These are phyloP conservation scores for Castanopsis chinensis DNA, from an alignment of 306 rosid genomes.

Conservation along the genomic window DNA sequence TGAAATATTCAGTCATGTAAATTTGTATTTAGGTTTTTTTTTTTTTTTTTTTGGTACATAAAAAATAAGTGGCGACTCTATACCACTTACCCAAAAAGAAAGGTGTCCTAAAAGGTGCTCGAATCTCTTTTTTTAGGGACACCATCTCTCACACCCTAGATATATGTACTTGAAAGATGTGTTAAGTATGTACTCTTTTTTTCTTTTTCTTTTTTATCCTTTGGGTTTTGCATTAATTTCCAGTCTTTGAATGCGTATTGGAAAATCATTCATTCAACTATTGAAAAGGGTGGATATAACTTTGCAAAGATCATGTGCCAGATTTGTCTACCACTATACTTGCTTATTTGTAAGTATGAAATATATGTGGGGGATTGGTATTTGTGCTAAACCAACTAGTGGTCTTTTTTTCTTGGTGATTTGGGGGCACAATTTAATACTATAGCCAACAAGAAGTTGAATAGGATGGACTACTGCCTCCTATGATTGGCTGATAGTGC, in stretches of 20 bases:
- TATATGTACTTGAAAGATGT: not conserved
- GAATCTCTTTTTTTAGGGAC: too few relatives aligned
- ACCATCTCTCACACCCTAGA: too few relatives aligned
- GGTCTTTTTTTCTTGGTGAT: not conserved
- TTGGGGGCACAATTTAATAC: not conserved
- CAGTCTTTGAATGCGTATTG: slow-evolving; percentile 3
- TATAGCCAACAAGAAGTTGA: not conserved
- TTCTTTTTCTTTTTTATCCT: too few relatives aligned
- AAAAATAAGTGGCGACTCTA: too few relatives aligned
- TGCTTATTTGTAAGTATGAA: not conserved
- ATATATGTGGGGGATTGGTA: not conserved
- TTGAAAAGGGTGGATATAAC: not conserved
- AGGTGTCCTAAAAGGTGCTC: too few relatives aligned
- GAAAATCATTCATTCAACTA: slow-evolving; percentile 21
- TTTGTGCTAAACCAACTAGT: not conserved
- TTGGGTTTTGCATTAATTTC: not conserved
- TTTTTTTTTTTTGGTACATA: too few relatives aligned
- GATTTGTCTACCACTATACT: slow-evolving; percentile 17
- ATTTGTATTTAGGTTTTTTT: too few relatives aligned
- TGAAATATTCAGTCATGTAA: too few relatives aligned
- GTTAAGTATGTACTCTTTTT: too few relatives aligned
- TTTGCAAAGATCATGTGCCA: not conserved
- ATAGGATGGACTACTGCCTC: not conserved
- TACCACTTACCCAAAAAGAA: too few relatives aligned
- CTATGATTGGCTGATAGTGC: not conserved